A percentile compares a stretch with the other conserved stretches of the same genome.
Conservation (phyloP, 495 filamentous ascomycete species). For the Tuber calosporum region DNA sequence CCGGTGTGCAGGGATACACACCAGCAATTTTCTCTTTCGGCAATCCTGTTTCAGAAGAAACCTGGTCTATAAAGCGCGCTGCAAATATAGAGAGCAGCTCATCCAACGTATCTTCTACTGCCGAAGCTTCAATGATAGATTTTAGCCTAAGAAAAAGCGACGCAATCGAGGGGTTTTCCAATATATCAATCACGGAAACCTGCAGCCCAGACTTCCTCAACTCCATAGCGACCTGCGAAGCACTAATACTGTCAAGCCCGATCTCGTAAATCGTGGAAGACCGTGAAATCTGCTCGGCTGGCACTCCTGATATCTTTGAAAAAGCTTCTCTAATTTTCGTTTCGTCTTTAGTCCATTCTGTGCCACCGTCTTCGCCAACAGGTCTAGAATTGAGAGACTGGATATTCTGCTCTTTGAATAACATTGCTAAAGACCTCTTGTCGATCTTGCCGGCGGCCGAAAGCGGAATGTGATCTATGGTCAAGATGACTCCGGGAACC, state of each 20-base stretch:
- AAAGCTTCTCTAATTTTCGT: slow-evolving; percentile 52
- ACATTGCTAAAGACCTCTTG: slow-evolving; percentile 38
- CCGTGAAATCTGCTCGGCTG: slow-evolving; percentile 52
- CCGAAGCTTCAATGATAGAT: background rate
- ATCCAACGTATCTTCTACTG: background rate
- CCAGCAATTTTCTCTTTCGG: slow-evolving; percentile 21
- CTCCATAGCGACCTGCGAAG: slow-evolving; percentile 64
- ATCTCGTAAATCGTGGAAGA: slow-evolving; percentile 68
- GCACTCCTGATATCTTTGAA: slow-evolving; percentile 49
- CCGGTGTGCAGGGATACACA: slow-evolving; percentile 57
- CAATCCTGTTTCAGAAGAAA: slow-evolving; percentile 24
- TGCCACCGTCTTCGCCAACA: slow-evolving; percentile 16
- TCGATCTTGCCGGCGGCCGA: slow-evolving; percentile 45
- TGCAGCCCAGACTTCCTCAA: slow-evolving; percentile 54
- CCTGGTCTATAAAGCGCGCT: slow-evolving; percentile 12
- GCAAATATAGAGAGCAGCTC: slow-evolving; percentile 15
- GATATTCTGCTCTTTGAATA: slow-evolving; percentile 39
- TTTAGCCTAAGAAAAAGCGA: background rate
- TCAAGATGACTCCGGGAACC: slow-evolving; percentile 40
- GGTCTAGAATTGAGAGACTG: slow-evolving; percentile 16
- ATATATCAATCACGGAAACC: slow-evolving; percentile 59
- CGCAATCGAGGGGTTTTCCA: slow-evolving; percentile 45
- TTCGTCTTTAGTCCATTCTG: slow-evolving; percentile 51
- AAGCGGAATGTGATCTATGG: slow-evolving; percentile 41
- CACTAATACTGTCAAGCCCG: slow-evolving; percentile 81